A percentile compares a stretch with the other conserved stretches of the same genome.
phyloP scores from a whole-genome alignment of 805 yeast genomes.

The Ogataea sp. region DNA sequence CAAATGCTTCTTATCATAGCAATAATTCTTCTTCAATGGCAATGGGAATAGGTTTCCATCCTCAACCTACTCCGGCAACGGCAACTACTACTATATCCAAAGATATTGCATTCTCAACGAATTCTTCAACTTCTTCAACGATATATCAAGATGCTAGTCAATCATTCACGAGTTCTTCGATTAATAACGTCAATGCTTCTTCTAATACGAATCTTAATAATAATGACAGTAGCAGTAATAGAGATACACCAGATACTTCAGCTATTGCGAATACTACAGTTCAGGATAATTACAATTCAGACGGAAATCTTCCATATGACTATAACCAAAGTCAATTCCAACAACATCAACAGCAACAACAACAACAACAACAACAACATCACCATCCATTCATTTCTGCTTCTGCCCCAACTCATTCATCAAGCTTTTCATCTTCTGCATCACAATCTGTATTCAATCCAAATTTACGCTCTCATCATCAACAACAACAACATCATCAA shows the following conservation, averaged over 20 bases:
- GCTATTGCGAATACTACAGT: slow-evolving; percentile 6
- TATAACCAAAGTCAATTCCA: slow-evolving; percentile 3
- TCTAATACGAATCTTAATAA: too few relatives aligned
- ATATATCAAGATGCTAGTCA: slow-evolving; percentile 26
- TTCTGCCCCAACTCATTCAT: slow-evolving; percentile 19
- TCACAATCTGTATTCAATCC: slow-evolving; percentile 10
- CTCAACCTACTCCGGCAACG: slow-evolving; percentile 35
- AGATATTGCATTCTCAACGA: slow-evolving; percentile 35
- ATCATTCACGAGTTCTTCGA: slow-evolving; percentile 5
- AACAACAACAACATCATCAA: slow-evolving; percentile 5
- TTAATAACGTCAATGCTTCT: neutral
- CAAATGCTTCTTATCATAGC: slow-evolving; percentile 5
- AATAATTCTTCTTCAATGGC: slow-evolving; percentile 1
- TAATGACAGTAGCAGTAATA: slow-evolving; percentile 1
- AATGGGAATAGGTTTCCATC: slow-evolving; percentile 16
- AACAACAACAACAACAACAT: slow-evolving; percentile 6
- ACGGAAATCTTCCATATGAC: too few relatives aligned
- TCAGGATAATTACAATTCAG: neutral
- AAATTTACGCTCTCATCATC: slow-evolving; percentile 2
- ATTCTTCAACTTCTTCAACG: slow-evolving; percentile 24
- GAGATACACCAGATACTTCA: slow-evolving; percentile 8
- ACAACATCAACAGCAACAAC: slow-evolving; percentile 9
- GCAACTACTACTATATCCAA: slow-evolving; percentile 50
- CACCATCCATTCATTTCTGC: slow-evolving; percentile 18
- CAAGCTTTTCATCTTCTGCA: slow-evolving; percentile 7